Conservation (phyloP, 2,329 filamentous ascomycete genomes). For the Diaporthe citriasiana region DNA sequence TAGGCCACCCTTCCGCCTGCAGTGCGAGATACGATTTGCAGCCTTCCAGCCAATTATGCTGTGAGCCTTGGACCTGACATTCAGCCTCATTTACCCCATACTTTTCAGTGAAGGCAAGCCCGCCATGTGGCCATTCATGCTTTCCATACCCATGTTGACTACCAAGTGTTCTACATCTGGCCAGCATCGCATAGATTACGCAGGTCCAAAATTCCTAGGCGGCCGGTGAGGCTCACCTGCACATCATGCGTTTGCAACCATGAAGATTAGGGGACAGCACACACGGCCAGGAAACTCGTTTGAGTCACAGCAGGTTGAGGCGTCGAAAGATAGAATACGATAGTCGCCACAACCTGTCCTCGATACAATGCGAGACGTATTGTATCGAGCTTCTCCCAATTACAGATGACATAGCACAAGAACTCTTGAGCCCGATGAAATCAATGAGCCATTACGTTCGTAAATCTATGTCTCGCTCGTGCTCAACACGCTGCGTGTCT, state of each 20-base stretch:
- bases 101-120: too few relatives aligned
- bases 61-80: too few relatives aligned
- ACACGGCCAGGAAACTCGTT: neutral
- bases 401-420: too few relatives aligned
- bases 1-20: too few relatives aligned
- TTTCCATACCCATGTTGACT: too few relatives aligned
- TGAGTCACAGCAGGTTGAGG: neutral
- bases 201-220: neutral
- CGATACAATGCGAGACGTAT: neutral
- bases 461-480: conserved; percentile 11
- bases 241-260: too few relatives aligned
- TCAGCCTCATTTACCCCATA: too few relatives aligned
- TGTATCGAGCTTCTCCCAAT: neutral
- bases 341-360: neutral
- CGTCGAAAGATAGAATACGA: neutral
- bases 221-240: neutral
- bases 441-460: conserved; percentile 11
- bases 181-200: too few relatives aligned
- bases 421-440: neutral
- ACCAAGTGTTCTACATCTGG: too few relatives aligned
- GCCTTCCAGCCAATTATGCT: too few relatives aligned
- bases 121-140: too few relatives aligned
- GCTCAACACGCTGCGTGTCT: conserved; percentile 20
- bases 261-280: neutral
- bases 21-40: too few relatives aligned